Percentiles rank a stretch among this genome's conserved stretches.
phyloP scores from a whole-genome alignment of 2,329 filamentous ascomycete species.

The Thielaviopsis populi region DNA sequence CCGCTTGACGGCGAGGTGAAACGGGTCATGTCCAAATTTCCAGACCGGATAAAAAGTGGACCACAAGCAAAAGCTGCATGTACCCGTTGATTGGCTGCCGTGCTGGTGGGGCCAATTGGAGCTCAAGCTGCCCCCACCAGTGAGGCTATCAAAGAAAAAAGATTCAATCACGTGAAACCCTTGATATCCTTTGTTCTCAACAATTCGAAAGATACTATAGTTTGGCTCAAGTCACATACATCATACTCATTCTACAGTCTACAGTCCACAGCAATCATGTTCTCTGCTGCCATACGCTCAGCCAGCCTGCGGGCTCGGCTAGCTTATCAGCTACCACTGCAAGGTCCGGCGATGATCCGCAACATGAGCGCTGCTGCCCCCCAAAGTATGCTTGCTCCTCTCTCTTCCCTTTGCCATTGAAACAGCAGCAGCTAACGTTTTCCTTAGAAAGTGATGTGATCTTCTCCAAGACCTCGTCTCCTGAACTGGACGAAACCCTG shows the following conservation, averaged over 20 bases:
- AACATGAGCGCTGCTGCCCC: constrained; percentile 2
- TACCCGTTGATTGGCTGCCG: constrained; percentile 10
- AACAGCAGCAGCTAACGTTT: background rate
- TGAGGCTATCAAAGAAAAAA: constrained; percentile 1
- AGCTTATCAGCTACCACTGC: background rate
- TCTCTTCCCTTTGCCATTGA: background rate
- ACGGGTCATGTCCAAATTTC: background rate
- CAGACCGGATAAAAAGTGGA: background rate
- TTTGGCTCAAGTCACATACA: background rate
- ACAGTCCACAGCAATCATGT: background rate
- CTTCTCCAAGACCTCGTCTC: constrained; percentile 37
- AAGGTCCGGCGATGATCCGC: constrained; percentile 6
- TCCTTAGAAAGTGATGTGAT: constrained; percentile 23
- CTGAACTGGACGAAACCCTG: constrained; percentile 39
- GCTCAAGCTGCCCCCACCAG: background rate
- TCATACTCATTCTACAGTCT: background rate
- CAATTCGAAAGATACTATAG: background rate
- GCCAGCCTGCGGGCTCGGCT: constrained; percentile 6
- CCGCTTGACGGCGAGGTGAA: background rate
- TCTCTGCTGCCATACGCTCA: constrained; percentile 5
- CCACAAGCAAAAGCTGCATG: too few species aligned
- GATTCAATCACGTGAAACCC: constrained; percentile 9
- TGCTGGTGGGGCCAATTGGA: constrained; percentile 4
- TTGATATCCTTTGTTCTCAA: background rate
- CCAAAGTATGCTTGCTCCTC: constrained; percentile 8